Conservation (phyloP, 1,139 yeast species). For the Suhomyces choctaworum region DNA sequence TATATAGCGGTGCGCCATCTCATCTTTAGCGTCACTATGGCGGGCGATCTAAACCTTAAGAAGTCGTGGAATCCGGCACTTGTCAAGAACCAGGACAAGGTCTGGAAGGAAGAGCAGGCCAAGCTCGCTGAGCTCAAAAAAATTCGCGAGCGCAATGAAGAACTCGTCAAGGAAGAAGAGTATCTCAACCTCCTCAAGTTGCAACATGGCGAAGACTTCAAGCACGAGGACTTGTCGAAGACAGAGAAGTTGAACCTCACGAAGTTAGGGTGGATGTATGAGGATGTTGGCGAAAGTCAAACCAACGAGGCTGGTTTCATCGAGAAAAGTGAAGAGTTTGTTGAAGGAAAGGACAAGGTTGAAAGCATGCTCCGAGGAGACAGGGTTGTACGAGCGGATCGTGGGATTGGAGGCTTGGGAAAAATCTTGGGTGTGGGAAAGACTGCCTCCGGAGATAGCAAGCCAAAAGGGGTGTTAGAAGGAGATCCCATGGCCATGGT, state of each 20-base stretch:
- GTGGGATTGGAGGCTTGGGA: constrained; percentile 14
- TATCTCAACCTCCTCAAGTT: constrained; percentile 56
- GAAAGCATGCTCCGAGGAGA: constrained; percentile 33
- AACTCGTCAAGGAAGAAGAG: constrained; percentile 64
- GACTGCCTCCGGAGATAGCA: constrained; percentile 8
- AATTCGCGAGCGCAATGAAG: constrained; percentile 64
- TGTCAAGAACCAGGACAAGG: constrained; percentile 79
- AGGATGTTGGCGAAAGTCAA: constrained; percentile 34
- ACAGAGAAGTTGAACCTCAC: constrained; percentile 46
- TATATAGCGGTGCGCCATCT: too few relatives aligned
- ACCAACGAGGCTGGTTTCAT: constrained; percentile 33
- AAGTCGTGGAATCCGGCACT: constrained; percentile 97
- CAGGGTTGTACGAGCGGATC: constrained; percentile 13
- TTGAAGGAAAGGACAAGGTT: constrained; percentile 36
- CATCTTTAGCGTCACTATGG: too few relatives aligned
- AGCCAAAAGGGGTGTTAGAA: constrained; percentile 17
- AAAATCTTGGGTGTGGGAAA: constrained; percentile 21
- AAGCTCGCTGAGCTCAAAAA: constrained; percentile 69
- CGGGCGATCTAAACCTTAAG: constrained; percentile 83
- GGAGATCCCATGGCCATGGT: constrained; percentile 62
- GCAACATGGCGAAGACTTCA: constrained; percentile 44
- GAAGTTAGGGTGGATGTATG: constrained; percentile 86
- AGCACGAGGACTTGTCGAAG: constrained; percentile 29
- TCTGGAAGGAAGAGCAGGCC: constrained; percentile 82
- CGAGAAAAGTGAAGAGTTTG: constrained; percentile 37